These are phyloP conservation scores for Rosa hybrid DNA, from an alignment of 331 rosid genomes.

Conservation along the genomic window DNA sequence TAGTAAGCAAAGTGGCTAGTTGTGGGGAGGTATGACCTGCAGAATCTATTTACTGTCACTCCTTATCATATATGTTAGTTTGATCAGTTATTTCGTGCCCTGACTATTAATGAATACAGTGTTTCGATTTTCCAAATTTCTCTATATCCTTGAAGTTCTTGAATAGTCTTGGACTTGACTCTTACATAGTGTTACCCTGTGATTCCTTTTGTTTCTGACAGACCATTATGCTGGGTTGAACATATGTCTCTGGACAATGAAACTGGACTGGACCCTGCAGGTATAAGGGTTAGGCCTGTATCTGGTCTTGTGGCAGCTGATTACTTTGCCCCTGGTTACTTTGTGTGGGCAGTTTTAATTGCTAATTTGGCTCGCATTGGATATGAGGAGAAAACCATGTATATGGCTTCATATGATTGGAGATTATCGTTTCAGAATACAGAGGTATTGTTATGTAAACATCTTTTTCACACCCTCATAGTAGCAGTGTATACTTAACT, in stretches of 20 bases:
- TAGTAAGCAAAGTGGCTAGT: neutral
- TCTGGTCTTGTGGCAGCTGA: constrained; percentile 98
- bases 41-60: neutral
- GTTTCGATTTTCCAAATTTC: neutral
- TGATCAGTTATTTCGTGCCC: neutral
- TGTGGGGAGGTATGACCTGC: neutral
- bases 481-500: neutral
- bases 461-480: neutral
- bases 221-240: constrained; percentile 86
- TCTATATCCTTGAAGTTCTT: neutral
- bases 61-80: neutral
- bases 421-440: constrained; percentile 84
- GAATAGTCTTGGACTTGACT: constrained; percentile 6
- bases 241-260: constrained; percentile 97
- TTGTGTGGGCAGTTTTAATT: constrained; percentile 97
- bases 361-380: constrained; percentile 93
- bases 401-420: constrained; percentile 99
- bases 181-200: neutral
- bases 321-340: constrained; percentile 95
- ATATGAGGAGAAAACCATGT: constrained; percentile 91
- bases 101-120: neutral
- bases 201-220: constrained; percentile 35
- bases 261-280: constrained; percentile 77
- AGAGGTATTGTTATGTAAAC: constrained; percentile 49
- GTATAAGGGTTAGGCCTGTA: constrained; percentile 86